Evolutionary conservation across 2,329 filamentous ascomycete species (phyloP), one percentile per base, ranked within the genome.

Genomic region (Aspergillus ruber): DNA sequence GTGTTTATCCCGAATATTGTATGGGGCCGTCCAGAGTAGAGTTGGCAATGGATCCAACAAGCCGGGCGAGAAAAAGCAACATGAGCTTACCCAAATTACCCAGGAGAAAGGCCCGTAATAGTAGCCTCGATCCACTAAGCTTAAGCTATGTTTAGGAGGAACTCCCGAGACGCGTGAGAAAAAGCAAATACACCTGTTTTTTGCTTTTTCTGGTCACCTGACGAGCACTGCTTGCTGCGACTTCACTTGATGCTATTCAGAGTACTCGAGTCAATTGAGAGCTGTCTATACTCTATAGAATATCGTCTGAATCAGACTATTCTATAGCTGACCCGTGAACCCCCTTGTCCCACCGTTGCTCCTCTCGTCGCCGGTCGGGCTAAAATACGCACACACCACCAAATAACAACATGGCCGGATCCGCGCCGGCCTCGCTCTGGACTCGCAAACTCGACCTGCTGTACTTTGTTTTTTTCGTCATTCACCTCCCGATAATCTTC

Each of bases 401-500:
- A 18, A 17, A 13, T 2, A 17, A 17, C 15, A 39, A 38, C 18
- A 20, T 47, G 46, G 35, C 38, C 42, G 47, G 32, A 36, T 39
- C 47, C 9, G 12, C 47, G 43, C 42, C 50, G 27, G 45, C 48
- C 20, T 57, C 63, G n/a, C 55, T 65, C 43, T 57, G 60, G 52
- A 56, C 50, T 25, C 63, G 67, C 39, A 72, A 67, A 50, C 50
- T 62, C 49, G 71, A 74, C 50, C 54, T 65, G 39, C 42, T 67
- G 36, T 74, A 74, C 56, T 69, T 85, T 4, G 55, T 75, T 35
- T 85, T 85, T 70, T 86, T 86, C 65, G 47, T 73, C 44, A 75
- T 79, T 18, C 81, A 84, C 58, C 62, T 85, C 29, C 80, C 81
- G 1, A 71, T 84, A 35, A 79, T 84, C 67, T 74, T 84, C 52